phyloP scores from a whole-genome alignment of 2,329 filamentous ascomycete genomes.

The Pseudogymnoascus sp. region DNA sequence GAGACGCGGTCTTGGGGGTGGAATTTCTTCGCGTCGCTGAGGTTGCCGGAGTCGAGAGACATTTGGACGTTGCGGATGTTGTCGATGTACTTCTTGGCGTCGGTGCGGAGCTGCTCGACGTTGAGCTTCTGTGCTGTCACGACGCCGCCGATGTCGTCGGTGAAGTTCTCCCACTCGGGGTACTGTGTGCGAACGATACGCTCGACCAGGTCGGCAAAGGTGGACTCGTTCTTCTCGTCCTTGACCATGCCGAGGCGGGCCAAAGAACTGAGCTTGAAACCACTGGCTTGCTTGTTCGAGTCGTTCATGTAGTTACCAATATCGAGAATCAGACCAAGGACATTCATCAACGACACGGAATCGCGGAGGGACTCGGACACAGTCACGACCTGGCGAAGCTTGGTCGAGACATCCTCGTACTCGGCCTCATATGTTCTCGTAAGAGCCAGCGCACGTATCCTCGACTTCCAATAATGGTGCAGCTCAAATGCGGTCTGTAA shows the following conservation, averaged over 20 bases:
- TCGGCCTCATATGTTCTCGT: constrained; percentile 78
- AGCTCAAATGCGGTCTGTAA: constrained; percentile 88
- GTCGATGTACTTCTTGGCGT: constrained; percentile 87
- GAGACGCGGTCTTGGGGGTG: constrained; percentile 93
- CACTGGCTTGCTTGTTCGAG: constrained; percentile 92
- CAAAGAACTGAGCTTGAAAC: constrained; percentile 95
- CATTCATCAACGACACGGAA: constrained; percentile 90
- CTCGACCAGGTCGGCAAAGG: constrained; percentile 90
- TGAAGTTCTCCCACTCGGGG: constrained; percentile 86
- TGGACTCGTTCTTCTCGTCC: constrained; percentile 97
- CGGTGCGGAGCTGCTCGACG: constrained; percentile 79
- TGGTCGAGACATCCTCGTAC: constrained; percentile 83
- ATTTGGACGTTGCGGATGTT: constrained; percentile 91
- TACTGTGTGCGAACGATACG: constrained; percentile 95
- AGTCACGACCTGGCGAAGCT: constrained; percentile 74
- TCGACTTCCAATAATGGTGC: constrained; percentile 96
- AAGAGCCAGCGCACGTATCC: constrained; percentile 82
- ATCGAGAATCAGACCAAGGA: constrained; percentile 89
- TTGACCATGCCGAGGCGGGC: constrained; percentile 94
- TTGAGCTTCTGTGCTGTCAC: constrained; percentile 80
- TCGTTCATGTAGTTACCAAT: constrained; percentile 99
- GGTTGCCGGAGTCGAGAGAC: constrained; percentile 84
- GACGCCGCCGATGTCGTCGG: constrained; percentile 74
- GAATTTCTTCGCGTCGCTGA: constrained; percentile 95
- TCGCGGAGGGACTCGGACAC: constrained; percentile 86